These are phyloP conservation scores for Stemphylium lycopersici DNA, from an alignment of 2,329 filamentous ascomycete species.

Conservation along the genomic window DNA sequence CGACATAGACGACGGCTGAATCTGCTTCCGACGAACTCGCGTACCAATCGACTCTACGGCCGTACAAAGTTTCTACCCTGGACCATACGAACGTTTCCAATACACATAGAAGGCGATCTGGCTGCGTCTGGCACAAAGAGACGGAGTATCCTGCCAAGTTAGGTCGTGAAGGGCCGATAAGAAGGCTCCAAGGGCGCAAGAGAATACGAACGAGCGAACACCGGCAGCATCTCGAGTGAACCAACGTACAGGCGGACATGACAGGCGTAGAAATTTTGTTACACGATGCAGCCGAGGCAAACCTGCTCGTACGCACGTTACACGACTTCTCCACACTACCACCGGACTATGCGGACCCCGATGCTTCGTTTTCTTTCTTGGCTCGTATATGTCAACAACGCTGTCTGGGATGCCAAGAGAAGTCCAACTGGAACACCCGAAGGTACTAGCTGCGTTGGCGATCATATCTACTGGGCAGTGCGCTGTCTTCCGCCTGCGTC, in stretches of 20 bases:
- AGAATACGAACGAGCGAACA: not conserved
- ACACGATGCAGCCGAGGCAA: not conserved
- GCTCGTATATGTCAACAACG: not conserved
- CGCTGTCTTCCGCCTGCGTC: not conserved
- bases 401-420: not conserved
- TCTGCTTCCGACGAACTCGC: not conserved
- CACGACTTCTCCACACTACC: not conserved
- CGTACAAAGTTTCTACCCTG: too few relatives aligned
- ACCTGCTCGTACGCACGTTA: not conserved
- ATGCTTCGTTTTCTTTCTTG: not conserved
- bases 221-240: not conserved
- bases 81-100: too few relatives aligned
- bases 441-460: not conserved
- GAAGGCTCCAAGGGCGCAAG: not conserved
- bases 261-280: not conserved
- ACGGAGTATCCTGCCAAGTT: not conserved
- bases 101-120: not conserved
- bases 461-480: not conserved
- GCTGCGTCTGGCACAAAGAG: not conserved
- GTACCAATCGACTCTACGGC: not conserved
- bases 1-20: too few relatives aligned
- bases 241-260: not conserved
- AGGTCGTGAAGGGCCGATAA: not conserved
- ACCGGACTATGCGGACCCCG: not conserved
- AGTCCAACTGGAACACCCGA: not conserved